Conservation (phyloP, 371 early-diverging fungal species). For the Mucor indicus region DNA sequence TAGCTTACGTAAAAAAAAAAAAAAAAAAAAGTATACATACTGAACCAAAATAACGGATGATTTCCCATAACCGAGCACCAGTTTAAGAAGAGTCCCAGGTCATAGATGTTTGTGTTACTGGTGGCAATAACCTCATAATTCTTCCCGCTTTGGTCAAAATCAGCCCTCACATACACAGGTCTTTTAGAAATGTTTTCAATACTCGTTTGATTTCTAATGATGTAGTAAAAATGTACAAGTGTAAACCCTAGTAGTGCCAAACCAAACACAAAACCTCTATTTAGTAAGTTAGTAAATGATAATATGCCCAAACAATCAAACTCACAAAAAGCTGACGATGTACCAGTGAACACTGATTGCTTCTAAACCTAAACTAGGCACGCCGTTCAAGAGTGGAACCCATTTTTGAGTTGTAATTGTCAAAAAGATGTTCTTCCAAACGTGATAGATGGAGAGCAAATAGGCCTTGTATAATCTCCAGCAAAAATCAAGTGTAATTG, state of each 20-base stretch:
- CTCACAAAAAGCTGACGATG: slow-evolving; percentile 7
- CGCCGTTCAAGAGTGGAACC: slow-evolving; percentile 10
- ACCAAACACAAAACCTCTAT: slow-evolving; percentile 20
- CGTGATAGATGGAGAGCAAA: slow-evolving; percentile 7
- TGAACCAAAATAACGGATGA: slow-evolving; percentile 6
- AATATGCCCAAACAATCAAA: too few relatives aligned
- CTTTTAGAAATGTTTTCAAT: slow-evolving; percentile 38
- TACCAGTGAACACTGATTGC: slow-evolving; percentile 12
- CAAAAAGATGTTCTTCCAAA: slow-evolving; percentile 7
- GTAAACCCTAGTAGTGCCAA: slow-evolving; percentile 30
- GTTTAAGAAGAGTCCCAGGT: slow-evolving; percentile 2
- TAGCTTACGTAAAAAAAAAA: too few relatives aligned
- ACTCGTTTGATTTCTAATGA: slow-evolving; percentile 35
- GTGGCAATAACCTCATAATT: slow-evolving; percentile 26
- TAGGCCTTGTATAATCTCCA: slow-evolving; percentile 12
- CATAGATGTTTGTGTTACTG: neutral
- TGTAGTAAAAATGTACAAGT: slow-evolving; percentile 33
- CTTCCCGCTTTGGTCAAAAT: slow-evolving; percentile 13
- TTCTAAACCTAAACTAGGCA: neutral
- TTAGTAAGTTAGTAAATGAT: too few relatives aligned
- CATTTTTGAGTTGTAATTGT: neutral
- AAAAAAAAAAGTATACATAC: too few relatives aligned
- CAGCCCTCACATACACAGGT: slow-evolving; percentile 20
- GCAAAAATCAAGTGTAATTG: slow-evolving; percentile 8
- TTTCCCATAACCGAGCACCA: slow-evolving; percentile 20